Base-by-base conservation (phyloP, 768 basidiomycete species). In the Rhizopogon rudus region DNA sequence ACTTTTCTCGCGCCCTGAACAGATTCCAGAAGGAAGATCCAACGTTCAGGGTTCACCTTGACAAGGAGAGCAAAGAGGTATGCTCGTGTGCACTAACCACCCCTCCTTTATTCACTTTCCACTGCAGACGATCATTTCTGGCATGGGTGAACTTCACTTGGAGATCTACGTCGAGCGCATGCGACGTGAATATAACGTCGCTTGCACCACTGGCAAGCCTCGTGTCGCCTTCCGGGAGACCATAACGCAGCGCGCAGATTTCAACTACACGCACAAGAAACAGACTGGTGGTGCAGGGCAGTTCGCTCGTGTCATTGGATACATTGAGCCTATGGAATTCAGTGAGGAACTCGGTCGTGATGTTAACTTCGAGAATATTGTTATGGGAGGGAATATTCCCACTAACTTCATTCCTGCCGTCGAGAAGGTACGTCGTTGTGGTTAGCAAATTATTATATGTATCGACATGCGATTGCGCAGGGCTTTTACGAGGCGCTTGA, bases 101-200 rank as follows among this genome's bases (percentile, higher is more conserved):
- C 49, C 10, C 40, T 28, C 25, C 41, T 48, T 41, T 17, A 33
- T 57, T 40, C 57, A 20, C 48, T 52, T 41, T n/a, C 20, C 49
- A 4, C 14, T 29, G 16, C 60, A 94, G 91, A 98, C 96, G 14
- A 98, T 99, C 71, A 98, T 99, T 61, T 98, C 95, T 31, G 97
- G 97, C 20, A 99, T 99, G 97, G 97, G 97, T 25, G 97, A 99
- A 71, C 83, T 99, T 16, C 97, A 99, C 68, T 82, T 99, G 22
- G 97, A 99, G 66, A 96, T 99, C 66, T 98, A 99, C 73, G 94
- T 98, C 57, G 97, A 99, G 69, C 92, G 97, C 40, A 98, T 99
- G 94, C 87, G 86, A 63, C 90, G 97, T 51, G 97, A 99, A 73
- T 99, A 99, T 73, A 91, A 90, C 53, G 91, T 93, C 17, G 86